These are phyloP conservation scores for Populus hybrid DNA, from an alignment of 441 rosid genomes.

Conservation along the genomic window DNA sequence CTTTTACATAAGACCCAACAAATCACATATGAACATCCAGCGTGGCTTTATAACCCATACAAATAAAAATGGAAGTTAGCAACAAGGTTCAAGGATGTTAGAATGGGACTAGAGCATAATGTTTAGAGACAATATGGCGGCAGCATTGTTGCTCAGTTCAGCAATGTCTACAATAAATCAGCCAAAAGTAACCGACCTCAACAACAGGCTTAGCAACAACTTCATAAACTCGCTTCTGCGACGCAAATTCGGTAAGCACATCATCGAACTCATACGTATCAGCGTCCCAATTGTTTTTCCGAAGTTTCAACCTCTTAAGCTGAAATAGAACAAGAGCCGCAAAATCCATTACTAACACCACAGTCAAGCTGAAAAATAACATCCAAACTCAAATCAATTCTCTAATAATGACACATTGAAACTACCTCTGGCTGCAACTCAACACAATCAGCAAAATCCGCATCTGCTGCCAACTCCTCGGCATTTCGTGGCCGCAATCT, in stretches of 20 bases:
- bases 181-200: conserved; percentile 58
- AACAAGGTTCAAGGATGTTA: neutral
- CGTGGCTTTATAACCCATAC: neutral
- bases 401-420: conserved; percentile 1
- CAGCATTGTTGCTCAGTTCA: conserved; percentile 5
- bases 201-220: conserved; percentile 99
- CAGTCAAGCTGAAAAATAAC: neutral
- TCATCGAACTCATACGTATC: conserved; percentile 95
- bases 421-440: conserved; percentile 88
- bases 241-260: conserved; percentile 84
- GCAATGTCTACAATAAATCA: neutral
- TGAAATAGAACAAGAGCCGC: conserved; percentile 26
- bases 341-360: neutral
- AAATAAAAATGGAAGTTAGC: neutral
- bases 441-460: conserved; percentile 95
- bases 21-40: neutral
- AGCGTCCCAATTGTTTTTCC: conserved; percentile 94
- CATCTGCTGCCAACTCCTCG: conserved; percentile 79
- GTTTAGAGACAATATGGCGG: neutral
- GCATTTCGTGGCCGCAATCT: conserved; percentile 83
- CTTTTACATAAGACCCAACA: neutral
- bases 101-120: neutral
- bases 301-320: conserved; percentile 86
- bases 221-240: conserved; percentile 93
- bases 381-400: neutral